Percentiles rank a stretch among this genome's conserved stretches.
phyloP scores from a whole-genome alignment of 805 yeast species.

The Cyberlindnera japonica region DNA sequence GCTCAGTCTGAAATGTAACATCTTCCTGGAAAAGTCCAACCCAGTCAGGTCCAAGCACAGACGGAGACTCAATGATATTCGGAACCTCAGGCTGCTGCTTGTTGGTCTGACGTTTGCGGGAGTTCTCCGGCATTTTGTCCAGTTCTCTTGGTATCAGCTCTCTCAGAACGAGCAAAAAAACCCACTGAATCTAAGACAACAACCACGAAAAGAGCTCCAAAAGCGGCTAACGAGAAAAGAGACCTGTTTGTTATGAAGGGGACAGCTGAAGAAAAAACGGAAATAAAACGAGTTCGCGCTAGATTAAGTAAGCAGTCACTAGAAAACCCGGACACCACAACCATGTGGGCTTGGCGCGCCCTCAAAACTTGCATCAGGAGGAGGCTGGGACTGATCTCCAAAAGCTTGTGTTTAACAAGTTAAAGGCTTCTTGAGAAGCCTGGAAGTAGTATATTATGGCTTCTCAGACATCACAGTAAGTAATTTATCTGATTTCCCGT shows the following conservation, averaged over 20 bases:
- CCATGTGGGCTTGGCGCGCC: not conserved
- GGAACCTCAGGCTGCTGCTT: conserved; percentile 30
- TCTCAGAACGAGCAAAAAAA: not conserved
- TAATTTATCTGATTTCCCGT: not conserved
- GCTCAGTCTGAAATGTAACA: conserved; percentile 47
- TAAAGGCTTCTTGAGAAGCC: not conserved
- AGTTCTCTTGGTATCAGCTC: no score
- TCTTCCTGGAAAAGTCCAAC: conserved; percentile 48
- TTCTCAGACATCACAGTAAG: conserved; percentile 27
- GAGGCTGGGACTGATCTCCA: no score
- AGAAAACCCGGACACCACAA: conserved; percentile 1
- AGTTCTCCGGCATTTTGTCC: conserved; percentile 14
- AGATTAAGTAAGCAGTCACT: not conserved
- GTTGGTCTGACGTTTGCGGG: conserved; percentile 13
- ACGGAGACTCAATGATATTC: conserved; percentile 36
- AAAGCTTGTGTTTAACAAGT: not conserved
- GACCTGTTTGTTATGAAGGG: no score
- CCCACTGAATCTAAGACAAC: not conserved
- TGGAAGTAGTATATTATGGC: conserved; percentile 12
- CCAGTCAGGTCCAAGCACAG: conserved; percentile 61
- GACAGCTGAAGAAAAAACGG: no score
- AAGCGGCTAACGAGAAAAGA: no score
- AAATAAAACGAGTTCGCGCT: no score
- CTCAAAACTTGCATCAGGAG: no score
- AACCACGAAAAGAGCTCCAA: not conserved